Conservation (phyloP, 2,329 filamentous ascomycete species). For the Monosporascus sp. region DNA sequence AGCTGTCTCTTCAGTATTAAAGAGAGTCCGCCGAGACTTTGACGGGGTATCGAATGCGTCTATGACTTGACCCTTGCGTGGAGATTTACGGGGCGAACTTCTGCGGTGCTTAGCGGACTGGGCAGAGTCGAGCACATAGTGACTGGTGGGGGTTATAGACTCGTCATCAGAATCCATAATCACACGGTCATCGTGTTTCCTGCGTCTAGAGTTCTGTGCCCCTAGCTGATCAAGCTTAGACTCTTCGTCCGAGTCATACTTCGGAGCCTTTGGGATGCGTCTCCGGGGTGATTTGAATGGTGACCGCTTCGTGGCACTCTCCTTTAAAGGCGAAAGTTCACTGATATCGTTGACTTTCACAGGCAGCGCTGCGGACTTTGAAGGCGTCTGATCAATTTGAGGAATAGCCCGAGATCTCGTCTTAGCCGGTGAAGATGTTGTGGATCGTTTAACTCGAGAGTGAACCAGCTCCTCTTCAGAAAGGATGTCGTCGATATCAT, state of each 20-base stretch:
- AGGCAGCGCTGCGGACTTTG: slow-evolving; percentile 5
- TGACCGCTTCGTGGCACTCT: slow-evolving; percentile 14
- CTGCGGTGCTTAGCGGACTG: slow-evolving; percentile 15
- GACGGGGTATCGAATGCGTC: slow-evolving; percentile 22
- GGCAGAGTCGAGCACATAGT: slow-evolving; percentile 26
- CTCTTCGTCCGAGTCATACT: slow-evolving; percentile 13
- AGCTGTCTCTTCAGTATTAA: slow-evolving; percentile 8
- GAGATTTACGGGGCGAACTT: slow-evolving; percentile 8
- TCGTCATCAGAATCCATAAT: slow-evolving; percentile 57
- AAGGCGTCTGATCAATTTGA: slow-evolving; percentile 11
- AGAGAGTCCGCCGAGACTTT: slow-evolving; percentile 9
- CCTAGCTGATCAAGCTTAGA: slow-evolving; percentile 13
- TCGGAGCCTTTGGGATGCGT: slow-evolving; percentile 4
- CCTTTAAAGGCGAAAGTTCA: slow-evolving; percentile 6
- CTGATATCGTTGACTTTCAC: slow-evolving; percentile 4
- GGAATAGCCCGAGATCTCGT: slow-evolving; percentile 17
- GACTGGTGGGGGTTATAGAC: slow-evolving; percentile 37
- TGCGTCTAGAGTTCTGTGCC: slow-evolving; percentile 12
- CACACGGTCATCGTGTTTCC: slow-evolving; percentile 30
- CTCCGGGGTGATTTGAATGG: slow-evolving; percentile 20
- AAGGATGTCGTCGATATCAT: slow-evolving; percentile 46
- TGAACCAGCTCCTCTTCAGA: slow-evolving; percentile 23
- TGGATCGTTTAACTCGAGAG: slow-evolving; percentile 30
- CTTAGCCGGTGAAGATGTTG: slow-evolving; percentile 30
- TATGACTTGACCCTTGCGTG: slow-evolving; percentile 10